Percentiles rank a stretch among this genome's conserved stretches.
These are phyloP conservation scores for Yamadazyma sp. DNA, from an alignment of 805 yeast genomes.

Conservation along the genomic window DNA sequence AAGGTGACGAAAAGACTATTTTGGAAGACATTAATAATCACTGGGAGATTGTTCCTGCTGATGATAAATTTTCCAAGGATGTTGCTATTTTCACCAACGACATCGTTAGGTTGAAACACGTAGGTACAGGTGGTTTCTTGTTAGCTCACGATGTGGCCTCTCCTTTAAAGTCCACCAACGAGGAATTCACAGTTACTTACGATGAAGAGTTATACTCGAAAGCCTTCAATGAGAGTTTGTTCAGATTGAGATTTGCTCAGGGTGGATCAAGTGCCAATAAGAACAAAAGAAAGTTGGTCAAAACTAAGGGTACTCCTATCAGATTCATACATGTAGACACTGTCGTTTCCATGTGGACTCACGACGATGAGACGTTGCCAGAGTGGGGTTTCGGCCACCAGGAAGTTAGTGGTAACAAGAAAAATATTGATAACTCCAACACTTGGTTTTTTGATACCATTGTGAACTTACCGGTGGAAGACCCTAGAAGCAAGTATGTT, in stretches of 20 bases:
- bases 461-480: conserved; percentile 51
- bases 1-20: conserved; percentile 32
- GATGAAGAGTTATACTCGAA: conserved; percentile 55
- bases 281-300: conserved; percentile 50
- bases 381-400: conserved; percentile 94
- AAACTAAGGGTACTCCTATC: conserved; percentile 68
- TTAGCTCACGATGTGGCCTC: conserved; percentile 96
- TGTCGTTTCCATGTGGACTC: conserved; percentile 93
- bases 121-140: conserved; percentile 73
- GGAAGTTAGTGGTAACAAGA: conserved; percentile 94
- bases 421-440: conserved; percentile 63
- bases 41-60: conserved; percentile 81
- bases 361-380: conserved; percentile 77
- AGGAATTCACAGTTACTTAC: conserved; percentile 79
- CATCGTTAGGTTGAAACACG: conserved; percentile 74
- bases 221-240: conserved; percentile 68
- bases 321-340: conserved; percentile 81
- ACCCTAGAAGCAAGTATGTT: conserved; percentile 57
- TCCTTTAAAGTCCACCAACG: conserved; percentile 87
- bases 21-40: conserved; percentile 62
- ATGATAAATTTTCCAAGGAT: conserved; percentile 35
- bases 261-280: conserved; percentile 40
- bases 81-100: conserved; percentile 66
- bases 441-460: conserved; percentile 78
- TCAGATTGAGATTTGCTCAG: conserved; percentile 60